Base-by-base conservation (phyloP, 1,284 basidiomycete genomes). In the Porodaedalea pini region DNA sequence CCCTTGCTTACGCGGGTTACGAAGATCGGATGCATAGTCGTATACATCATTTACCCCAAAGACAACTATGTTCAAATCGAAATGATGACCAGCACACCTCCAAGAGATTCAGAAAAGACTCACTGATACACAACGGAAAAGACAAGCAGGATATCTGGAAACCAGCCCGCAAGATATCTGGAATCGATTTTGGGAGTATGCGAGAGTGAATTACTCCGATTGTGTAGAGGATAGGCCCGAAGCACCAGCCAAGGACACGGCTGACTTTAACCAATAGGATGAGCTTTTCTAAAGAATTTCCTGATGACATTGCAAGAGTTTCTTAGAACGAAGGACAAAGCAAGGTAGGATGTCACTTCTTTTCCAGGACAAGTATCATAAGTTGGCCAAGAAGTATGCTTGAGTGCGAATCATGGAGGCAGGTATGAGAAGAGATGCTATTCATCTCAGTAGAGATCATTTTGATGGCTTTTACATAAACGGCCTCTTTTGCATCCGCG, bases 11-110 rank as follows among this genome's bases (percentile, higher is more conserved):
- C 66, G 60, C n/a, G 63, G 61, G 50, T 67, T 66, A 1, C 54
- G 62, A 11, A 63, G 29, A 53, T 67, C 66, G 17, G 61, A 64
- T 8, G 58, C 55, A 47, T 66, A 66, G 40, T 67, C 66, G 45
- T 65, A 63, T 11, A 67, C 60, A 48, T 67, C 66, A 40, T 67
- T 67, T 32, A 67, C 54, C 21, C 66, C 66, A 47, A 66, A 67
- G 2, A 67, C 63, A 58, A 67, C 66, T 67, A 39, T 2, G 31
- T 36, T 54, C 11, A 44, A 6, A 23, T 6, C 10, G 11, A 41
- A 13, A 55, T 27, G 19, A 52, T 56, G 49, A 49, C 62, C 56
- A 27, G 58, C 56, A 40, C 54, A 62, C 31, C 2, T 27, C 25
- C 17, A 29, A 23, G 29, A 21, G 23, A 31, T 21, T 10, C 11